Conservation (phyloP, 2,329 filamentous ascomycete species). For the Neonectria coccinea region DNA sequence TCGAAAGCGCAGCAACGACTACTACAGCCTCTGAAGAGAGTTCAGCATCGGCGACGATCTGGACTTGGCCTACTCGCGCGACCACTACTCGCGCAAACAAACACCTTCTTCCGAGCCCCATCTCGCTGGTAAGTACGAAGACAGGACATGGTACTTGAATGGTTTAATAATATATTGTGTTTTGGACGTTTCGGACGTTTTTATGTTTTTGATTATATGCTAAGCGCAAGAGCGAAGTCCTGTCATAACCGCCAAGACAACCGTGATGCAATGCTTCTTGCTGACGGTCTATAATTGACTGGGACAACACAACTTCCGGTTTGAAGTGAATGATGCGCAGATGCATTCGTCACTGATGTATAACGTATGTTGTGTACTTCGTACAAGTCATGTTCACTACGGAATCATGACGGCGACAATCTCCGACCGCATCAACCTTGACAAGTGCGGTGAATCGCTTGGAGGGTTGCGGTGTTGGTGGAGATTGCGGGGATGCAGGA, state of each 20-base stretch:
- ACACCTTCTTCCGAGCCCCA: too few species aligned
- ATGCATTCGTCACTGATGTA: neutral
- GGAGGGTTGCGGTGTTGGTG: slow-evolving; percentile 18
- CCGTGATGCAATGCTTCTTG: neutral
- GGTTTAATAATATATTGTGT: neutral
- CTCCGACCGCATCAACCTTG: slow-evolving; percentile 10
- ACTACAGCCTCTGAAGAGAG: too few species aligned
- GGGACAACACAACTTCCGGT: neutral
- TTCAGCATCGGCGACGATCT: too few species aligned
- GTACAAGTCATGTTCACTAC: neutral
- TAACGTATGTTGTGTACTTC: neutral
- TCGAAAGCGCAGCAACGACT: too few species aligned
- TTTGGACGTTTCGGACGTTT: too few species aligned
- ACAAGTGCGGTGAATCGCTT: neutral
- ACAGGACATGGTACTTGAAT: neutral
- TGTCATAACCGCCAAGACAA: neutral
- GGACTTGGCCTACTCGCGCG: too few species aligned
- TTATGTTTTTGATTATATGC: too few species aligned
- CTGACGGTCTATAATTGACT: too few species aligned
- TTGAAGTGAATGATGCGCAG: slow-evolving; percentile 2
- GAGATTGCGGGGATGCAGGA: slow-evolving; percentile 17
- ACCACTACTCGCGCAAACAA: too few species aligned
- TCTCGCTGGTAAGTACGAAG: neutral
- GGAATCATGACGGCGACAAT: neutral
- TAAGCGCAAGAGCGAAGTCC: too few species aligned